Conservation (phyloP, 768 basidiomycete species). For the Mycena capillaripes region DNA sequence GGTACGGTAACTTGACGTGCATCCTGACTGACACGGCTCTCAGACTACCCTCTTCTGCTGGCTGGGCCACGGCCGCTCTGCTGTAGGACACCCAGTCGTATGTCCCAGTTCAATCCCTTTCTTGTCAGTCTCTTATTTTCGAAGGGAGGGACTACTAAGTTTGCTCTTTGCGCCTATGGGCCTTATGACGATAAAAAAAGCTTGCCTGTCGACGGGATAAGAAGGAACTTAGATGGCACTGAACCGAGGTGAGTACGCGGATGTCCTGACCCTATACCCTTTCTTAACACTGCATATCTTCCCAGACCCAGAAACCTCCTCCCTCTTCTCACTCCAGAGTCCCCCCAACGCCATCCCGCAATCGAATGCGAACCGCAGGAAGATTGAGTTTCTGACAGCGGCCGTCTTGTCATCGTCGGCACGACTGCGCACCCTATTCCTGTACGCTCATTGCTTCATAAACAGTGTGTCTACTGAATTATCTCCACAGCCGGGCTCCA, state of each 20-base stretch:
- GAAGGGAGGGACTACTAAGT: neutral
- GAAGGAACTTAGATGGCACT: neutral
- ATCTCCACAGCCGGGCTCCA: slow-evolving; percentile 58
- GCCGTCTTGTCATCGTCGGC: slow-evolving; percentile 3
- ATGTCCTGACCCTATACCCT: neutral
- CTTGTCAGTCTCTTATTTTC: neutral
- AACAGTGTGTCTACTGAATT: neutral
- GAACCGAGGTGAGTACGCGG: slow-evolving; percentile 4
- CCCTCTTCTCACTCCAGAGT: neutral
- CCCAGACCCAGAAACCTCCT: neutral
- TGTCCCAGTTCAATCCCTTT: neutral
- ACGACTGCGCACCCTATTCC: slow-evolving; percentile 8
- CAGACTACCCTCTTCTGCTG: slow-evolving; percentile 10
- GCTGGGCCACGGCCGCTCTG: neutral
- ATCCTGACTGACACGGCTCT: neutral
- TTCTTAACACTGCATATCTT: neutral
- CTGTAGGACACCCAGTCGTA: slow-evolving; percentile 1
- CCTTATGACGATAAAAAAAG: neutral
- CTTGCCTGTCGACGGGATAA: neutral
- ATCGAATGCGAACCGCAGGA: neutral
- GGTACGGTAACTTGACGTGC: no score
- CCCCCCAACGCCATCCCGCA: neutral
- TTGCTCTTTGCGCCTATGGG: neutral
- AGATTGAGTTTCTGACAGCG: slow-evolving; percentile 5
- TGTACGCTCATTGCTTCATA: neutral